Evolutionary conservation across 352 stramenopile genomes (phyloP), one percentile per base, ranked within the genome.

Genomic region (Albugo laibachii): DNA sequence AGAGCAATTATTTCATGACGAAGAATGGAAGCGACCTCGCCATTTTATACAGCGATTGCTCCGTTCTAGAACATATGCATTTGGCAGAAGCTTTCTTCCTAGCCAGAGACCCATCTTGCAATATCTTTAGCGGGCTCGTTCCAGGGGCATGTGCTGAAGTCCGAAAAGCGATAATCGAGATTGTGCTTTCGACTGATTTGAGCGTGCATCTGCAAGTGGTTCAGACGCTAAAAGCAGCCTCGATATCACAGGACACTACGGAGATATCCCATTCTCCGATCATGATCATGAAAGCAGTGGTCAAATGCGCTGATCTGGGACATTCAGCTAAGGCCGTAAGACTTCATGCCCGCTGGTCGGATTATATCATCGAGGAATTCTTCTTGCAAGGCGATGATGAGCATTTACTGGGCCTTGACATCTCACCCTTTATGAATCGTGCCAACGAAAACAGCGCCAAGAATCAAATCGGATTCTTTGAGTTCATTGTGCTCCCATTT

Each of bases 331-430:
- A 94, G 65, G 59, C 70, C 11, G 70, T 69, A 15, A 66, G 69
- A 38, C 53, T 96, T 5, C 72, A 86, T 47, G 74, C 80, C 21
- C 68, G 80, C 42, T 97, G 88, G 87, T 83, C 82, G 1, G 76
- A 94, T 47, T 53, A 91, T 19, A 92, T 96, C 42, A 83, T 95
- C 39, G 75, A 95, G 56, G 92, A 97, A 58, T 97, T 97, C 52
- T 97, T 95, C 54, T 59, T 79, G 41, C 92, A 97, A 57, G 92
- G 89, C 18, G 89, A 98, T 53, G 74, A 93, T 41, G 92, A 97
- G 52, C 85, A 93, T 45, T 66, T 69, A 27, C 49, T 92, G 0
- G 76, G 74, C 13, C 72, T 97, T 53, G 65, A 92, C 36, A 74
- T 95, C 31, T 94, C 69, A 41, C 87, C 86, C 3, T 93, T 96